Evolutionary conservation across 352 stramenopile species (phyloP).

Genomic region (Globisporangium spinosum): DNA sequence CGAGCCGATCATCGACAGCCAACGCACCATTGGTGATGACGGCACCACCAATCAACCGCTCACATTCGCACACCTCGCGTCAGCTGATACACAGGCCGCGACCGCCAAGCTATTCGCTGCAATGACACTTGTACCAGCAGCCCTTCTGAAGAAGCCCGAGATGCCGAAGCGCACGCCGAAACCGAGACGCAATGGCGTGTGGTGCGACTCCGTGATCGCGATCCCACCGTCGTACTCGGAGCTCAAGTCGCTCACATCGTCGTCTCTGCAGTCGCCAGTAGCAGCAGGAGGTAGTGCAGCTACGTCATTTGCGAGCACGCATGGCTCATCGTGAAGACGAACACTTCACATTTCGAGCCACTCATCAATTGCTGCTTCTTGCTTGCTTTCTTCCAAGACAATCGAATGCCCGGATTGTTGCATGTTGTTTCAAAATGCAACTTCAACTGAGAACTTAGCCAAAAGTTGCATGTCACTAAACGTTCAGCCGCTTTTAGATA

Average conservation of each 20-base stretch:
- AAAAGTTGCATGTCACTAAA: neutral
- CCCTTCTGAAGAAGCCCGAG: neutral
- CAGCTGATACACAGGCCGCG: neutral
- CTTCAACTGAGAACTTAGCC: too few relatives aligned
- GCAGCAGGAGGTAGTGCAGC: neutral
- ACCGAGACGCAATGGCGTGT: neutral
- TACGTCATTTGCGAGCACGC: neutral
- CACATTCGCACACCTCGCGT: neutral
- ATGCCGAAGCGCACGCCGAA: constrained; percentile 8
- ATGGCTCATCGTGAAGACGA: neutral
- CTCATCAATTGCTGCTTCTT: too few relatives aligned
- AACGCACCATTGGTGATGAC: neutral
- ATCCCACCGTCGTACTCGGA: constrained; percentile 14
- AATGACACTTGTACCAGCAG: neutral
- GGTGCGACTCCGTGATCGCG: constrained; percentile 21
- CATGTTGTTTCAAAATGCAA: too few relatives aligned
- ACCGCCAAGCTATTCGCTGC: constrained; percentile 18
- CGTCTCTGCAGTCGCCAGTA: neutral
- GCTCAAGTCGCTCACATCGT: constrained; percentile 11
- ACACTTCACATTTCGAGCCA: neutral
- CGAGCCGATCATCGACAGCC: neutral
- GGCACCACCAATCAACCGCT: neutral
- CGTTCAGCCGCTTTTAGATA: neutral
- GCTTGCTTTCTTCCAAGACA: neutral
- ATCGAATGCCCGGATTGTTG: neutral